Evolutionary conservation across 2,329 filamentous ascomycete genomes (phyloP).

Genomic region (Rugonectria rugulosa): DNA sequence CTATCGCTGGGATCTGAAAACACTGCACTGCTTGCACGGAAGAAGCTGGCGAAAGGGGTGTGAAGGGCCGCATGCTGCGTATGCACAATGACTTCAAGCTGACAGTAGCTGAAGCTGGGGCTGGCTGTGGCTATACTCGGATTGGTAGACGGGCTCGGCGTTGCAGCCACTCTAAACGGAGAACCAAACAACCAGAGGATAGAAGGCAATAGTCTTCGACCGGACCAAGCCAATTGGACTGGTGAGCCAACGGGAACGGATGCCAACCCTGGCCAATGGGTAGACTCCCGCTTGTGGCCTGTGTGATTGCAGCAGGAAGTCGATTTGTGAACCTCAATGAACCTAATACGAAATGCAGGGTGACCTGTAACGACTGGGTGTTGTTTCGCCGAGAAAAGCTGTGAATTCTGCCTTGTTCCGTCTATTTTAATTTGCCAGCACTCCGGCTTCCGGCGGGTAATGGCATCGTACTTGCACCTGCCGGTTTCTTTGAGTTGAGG

Average conservation of each 20-base stretch:
- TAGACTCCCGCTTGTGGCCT: conserved; percentile 15
- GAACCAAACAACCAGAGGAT: background rate
- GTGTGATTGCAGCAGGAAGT: conserved; percentile 12
- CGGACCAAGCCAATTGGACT: background rate
- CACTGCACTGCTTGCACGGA: background rate
- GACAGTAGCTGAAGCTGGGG: conserved; percentile 12
- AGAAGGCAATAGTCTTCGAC: conserved; percentile 2
- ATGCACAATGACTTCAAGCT: conserved; percentile 21
- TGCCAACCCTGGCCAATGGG: background rate
- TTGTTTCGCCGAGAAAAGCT: background rate
- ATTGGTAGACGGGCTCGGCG: conserved; percentile 6
- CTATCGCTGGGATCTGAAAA: background rate
- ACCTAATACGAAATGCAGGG: conserved; percentile 2
- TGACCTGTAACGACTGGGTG: background rate
- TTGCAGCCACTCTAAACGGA: conserved; percentile 5
- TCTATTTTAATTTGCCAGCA: conserved; percentile 3
- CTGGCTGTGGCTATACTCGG: conserved; percentile 7
- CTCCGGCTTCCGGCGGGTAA: conserved; percentile 21
- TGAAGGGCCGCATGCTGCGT: conserved; percentile 4
- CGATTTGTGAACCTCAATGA: background rate
- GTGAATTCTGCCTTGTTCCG: background rate
- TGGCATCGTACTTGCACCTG: conserved; percentile 7
- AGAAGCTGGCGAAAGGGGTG: conserved; percentile 1
- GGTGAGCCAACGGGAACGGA: conserved; percentile 4
- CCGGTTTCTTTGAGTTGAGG: background rate